phyloP scores from a whole-genome alignment of 176 grass and related monocot species.

The Panicum miliaceum region DNA sequence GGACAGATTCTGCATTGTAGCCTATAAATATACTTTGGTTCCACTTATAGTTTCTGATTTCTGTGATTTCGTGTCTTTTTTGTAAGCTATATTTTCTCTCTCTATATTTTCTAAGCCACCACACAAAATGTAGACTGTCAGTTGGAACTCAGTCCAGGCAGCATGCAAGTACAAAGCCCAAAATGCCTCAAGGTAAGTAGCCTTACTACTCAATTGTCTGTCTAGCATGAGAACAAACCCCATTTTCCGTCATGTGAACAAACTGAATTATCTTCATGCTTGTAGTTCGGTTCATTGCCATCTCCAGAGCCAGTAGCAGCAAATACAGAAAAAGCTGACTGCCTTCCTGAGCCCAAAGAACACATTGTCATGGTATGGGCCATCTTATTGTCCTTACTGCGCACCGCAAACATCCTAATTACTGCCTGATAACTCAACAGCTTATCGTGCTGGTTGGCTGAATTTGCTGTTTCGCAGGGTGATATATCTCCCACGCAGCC shows the following conservation, averaged over 20 bases:
- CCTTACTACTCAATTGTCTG: not conserved
- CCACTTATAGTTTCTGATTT: not conserved
- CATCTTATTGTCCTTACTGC: not conserved
- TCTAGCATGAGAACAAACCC: not conserved
- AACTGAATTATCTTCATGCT: conserved; percentile 15
- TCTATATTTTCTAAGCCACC: conserved; percentile 6
- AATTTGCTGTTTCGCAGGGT: conserved; percentile 38
- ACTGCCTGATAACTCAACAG: not conserved
- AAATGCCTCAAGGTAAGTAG: conserved; percentile 20
- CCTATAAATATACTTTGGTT: not conserved
- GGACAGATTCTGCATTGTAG: not conserved
- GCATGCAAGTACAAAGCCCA: conserved; percentile 29
- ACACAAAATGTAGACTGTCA: conserved; percentile 30
- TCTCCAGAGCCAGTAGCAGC: not conserved
- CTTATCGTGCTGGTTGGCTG: not conserved
- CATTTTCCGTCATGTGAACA: not conserved
- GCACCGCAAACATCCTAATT: not conserved
- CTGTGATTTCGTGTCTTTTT: not conserved
- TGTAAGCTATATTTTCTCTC: not conserved
- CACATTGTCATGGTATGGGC: conserved; percentile 41
- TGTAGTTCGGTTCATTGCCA: conserved; percentile 28
- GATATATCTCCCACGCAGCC: not conserved
- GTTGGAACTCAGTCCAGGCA: not conserved
- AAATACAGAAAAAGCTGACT: not conserved
- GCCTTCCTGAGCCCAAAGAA: conserved; percentile 11